A percentile compares a stretch with the other conserved stretches of the same genome.
These are phyloP conservation scores for Amanita muscaria DNA, from an alignment of 768 basidiomycete genomes.

Conservation along the genomic window DNA sequence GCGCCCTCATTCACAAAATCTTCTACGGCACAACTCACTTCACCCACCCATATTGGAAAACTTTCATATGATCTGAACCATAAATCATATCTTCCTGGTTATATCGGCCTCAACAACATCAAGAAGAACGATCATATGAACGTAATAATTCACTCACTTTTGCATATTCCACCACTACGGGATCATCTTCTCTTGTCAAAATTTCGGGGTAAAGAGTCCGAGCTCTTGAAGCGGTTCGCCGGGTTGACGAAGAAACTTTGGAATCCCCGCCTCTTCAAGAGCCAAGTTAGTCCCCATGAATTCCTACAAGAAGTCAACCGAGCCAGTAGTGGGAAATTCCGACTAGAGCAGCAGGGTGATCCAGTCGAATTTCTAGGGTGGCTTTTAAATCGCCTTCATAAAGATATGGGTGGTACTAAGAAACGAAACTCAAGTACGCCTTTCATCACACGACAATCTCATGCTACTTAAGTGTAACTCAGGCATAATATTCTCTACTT, in stretches of 20 bases:
- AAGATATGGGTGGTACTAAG: slow-evolving; percentile 91
- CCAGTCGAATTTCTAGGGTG: slow-evolving; percentile 94
- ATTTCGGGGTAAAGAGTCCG: slow-evolving; percentile 67
- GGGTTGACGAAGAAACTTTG: slow-evolving; percentile 87
- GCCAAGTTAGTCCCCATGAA: slow-evolving; percentile 98
- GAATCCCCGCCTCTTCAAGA: slow-evolving; percentile 95
- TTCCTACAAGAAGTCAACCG: slow-evolving; percentile 94
- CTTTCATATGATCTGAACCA: slow-evolving; percentile 80
- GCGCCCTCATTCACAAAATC: slow-evolving; percentile 73
- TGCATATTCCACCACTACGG: slow-evolving; percentile 86
- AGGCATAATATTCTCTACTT: slow-evolving; percentile 90
- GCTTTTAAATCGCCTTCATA: slow-evolving; percentile 89
- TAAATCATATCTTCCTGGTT: slow-evolving; percentile 84
- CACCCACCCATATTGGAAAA: slow-evolving; percentile 51
- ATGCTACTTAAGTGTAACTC: neutral
- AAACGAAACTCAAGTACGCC: slow-evolving; percentile 82
- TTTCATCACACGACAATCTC: neutral
- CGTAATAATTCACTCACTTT: slow-evolving; percentile 87
- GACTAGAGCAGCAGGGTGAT: slow-evolving; percentile 90
- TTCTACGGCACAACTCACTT: slow-evolving; percentile 47
- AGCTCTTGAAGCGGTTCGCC: slow-evolving; percentile 83
- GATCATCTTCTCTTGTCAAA: slow-evolving; percentile 77
- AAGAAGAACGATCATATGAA: slow-evolving; percentile 97
- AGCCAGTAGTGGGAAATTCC: slow-evolving; percentile 83
- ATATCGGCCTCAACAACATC: slow-evolving; percentile 96